Conservation (phyloP, 1,139 yeast genomes). For the Debaryomycetaceae sp. region DNA sequence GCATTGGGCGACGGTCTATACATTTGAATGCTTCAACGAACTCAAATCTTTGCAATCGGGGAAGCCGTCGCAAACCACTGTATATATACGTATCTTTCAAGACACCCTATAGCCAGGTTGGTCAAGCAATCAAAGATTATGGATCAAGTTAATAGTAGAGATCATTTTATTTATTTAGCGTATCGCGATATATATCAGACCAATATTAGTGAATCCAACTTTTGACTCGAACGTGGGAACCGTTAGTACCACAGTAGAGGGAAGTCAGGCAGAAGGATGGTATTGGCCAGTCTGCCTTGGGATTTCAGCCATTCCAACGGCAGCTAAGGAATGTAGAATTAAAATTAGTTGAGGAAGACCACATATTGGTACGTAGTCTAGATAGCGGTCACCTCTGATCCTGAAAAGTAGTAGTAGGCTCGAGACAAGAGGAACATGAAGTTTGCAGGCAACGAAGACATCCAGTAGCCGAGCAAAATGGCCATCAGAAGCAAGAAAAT, state of each 20-base stretch:
- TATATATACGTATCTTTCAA: too few species aligned
- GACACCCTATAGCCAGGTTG: too few species aligned
- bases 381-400: slow-evolving; percentile 12
- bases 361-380: neutral
- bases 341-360: neutral
- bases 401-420: slow-evolving; percentile 35
- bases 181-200: neutral
- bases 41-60: too few species aligned
- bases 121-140: too few species aligned
- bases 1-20: slow-evolving; percentile 22
- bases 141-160: neutral
- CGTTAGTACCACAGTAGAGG: too few species aligned
- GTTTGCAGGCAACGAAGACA: slow-evolving; percentile 33
- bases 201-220: too few species aligned
- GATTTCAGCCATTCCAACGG: too few species aligned
- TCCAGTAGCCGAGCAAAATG: slow-evolving; percentile 34
- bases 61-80: too few species aligned
- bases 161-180: neutral
- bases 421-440: slow-evolving; percentile 28
- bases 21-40: slow-evolving; percentile 9
- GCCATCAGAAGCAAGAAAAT: slow-evolving; percentile 27
- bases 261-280: too few species aligned
- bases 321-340: too few species aligned
- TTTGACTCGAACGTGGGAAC: too few species aligned
- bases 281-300: too few species aligned